These are phyloP conservation scores for Cylindrodendrum hubeiense DNA, from an alignment of 2,329 filamentous ascomycete species.

Conservation along the genomic window DNA sequence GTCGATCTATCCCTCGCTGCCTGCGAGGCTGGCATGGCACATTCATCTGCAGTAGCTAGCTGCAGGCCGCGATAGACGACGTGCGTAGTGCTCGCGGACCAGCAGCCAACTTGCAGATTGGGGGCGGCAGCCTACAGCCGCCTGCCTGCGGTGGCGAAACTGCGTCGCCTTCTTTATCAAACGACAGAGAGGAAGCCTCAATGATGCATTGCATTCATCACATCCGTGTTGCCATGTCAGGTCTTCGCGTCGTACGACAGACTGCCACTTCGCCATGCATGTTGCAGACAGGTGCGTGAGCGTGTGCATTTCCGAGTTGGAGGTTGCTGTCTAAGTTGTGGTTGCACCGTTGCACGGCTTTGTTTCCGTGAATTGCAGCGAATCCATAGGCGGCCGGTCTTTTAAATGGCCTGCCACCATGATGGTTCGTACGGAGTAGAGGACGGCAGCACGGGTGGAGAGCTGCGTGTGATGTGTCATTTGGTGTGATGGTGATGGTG, in stretches of 20 bases:
- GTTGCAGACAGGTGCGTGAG: neutral
- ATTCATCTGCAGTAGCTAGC: conserved; percentile 4
- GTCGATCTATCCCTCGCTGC: conserved; percentile 1
- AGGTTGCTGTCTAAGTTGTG: neutral
- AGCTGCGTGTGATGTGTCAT: neutral
- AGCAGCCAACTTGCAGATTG: conserved; percentile 1
- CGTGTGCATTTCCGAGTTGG: neutral
- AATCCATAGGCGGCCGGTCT: neutral
- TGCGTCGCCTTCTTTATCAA: neutral
- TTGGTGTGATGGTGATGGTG: neutral
- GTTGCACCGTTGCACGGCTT: neutral
- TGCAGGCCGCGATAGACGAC: conserved; percentile 13
- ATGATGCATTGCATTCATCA: neutral
- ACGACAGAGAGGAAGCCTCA: neutral
- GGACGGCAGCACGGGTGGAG: neutral
- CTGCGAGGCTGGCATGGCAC: conserved; percentile 3
- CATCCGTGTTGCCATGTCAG: neutral
- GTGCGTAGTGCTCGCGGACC: neutral
- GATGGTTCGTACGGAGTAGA: neutral
- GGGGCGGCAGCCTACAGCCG: neutral
- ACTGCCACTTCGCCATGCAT: neutral
- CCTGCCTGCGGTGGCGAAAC: neutral
- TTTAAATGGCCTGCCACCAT: neutral
- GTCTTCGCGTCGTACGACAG: neutral
- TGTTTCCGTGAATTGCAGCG: neutral